phyloP scores from a whole-genome alignment of 2,329 filamentous ascomycete species.

The Pseudocercospora musae region DNA sequence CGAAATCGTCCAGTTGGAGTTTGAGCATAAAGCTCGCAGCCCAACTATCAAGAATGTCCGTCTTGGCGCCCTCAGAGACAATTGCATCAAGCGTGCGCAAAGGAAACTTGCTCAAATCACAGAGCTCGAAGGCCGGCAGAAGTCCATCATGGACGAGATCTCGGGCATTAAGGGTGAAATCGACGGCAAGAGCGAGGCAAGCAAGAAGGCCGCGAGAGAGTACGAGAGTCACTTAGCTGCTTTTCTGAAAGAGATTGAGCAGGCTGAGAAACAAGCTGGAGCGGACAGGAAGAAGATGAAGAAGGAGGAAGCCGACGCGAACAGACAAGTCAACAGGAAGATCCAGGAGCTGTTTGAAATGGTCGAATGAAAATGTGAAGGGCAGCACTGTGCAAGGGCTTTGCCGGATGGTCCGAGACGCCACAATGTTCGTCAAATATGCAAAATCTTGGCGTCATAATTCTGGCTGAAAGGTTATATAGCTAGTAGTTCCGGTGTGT shows the following conservation, averaged over 20 bases:
- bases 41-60: not conserved
- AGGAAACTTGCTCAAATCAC: slow-evolving; percentile 15
- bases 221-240: slow-evolving; percentile 17
- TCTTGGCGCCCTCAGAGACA: slow-evolving; percentile 24
- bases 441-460: not conserved
- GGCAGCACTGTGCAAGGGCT: not conserved
- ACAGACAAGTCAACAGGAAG: slow-evolving; percentile 20
- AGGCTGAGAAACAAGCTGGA: slow-evolving; percentile 17
- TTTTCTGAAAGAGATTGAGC: slow-evolving; percentile 18
- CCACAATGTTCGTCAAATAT: not conserved
- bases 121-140: slow-evolving; percentile 17
- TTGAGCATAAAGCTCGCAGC: not conserved
- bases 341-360: slow-evolving; percentile 17
- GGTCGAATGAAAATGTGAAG: not conserved
- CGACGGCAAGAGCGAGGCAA: slow-evolving; percentile 8
- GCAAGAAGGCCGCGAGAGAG: slow-evolving; percentile 7
- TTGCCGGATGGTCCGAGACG: not conserved
- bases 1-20: slow-evolving; percentile 1
- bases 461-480: not conserved
- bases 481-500: not conserved
- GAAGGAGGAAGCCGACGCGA: slow-evolving; percentile 18
- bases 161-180: slow-evolving; percentile 16
- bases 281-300: slow-evolving; percentile 21
- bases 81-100: slow-evolving; percentile 13
- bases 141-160: slow-evolving; percentile 22